Evolutionary conservation across 1,284 basidiomycete genomes (phyloP), one percentile per base, ranked within the genome.

Genomic region (Earliella scabrosa): DNA sequence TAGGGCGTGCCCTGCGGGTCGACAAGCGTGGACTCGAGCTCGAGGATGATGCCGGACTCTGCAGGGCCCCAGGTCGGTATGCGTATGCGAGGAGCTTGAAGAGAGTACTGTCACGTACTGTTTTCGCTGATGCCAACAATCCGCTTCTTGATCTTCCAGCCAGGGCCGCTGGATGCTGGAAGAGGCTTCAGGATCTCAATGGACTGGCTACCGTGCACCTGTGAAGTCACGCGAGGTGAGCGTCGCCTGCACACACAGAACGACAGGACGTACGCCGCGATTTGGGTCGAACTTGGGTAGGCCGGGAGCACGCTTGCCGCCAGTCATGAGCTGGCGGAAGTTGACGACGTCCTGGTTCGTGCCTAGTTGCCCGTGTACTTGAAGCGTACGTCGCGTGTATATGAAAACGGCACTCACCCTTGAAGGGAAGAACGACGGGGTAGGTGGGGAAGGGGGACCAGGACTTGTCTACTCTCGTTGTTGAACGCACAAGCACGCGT

Each of bases 31-130:
- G 78, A 77, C 67, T 92, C 89, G 14, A 71, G 73, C 48, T 89
- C 90, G 13, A 91, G 59, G 52, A 94, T 82, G 56, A 94, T 83
- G 2, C 92, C 92, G 44, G 84, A 87, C 69, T 90, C 90, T 92
- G 60, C 10, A 46, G 34, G 44, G 5, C 10, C 6, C 11, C 13
- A 2, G 24, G 23, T 41, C 6, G 5, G 6, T 11, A 36, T 5
- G 21, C 11, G 24, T n/a, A 41, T 16, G 16, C n/a, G 23, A 23
- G 20, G 26, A 26, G 6, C 18, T 86, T 89, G 68, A 92, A n/a
- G n/a, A n/a, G n/a, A n/a, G n/a, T n/a, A n/a, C n/a, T 5, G 32
- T 11, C 21, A 69, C 86, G 46, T 63, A 92, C 91, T 92, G 69
- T 94, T 93, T 74, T 94, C 92, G 50, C 82, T 82, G 18, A 93